Conservation (phyloP, 2,329 filamentous ascomycete species). For the Anthostomella pinea region DNA sequence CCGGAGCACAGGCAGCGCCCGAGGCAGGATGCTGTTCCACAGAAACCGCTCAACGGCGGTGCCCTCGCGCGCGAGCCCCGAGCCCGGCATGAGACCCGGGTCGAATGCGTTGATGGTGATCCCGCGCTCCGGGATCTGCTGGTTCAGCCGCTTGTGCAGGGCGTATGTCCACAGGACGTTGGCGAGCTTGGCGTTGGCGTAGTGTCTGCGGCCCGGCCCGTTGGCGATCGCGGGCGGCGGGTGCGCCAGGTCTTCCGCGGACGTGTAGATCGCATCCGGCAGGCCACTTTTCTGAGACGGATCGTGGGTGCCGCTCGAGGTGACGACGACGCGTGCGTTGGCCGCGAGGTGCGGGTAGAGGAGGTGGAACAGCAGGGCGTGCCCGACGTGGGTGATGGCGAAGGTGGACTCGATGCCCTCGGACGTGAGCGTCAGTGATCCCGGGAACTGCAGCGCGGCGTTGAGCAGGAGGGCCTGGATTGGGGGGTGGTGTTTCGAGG, state of each 20-base stretch:
- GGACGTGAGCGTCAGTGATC: slow-evolving; percentile 29
- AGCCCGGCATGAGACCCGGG: slow-evolving; percentile 48
- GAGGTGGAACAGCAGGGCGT: slow-evolving; percentile 48
- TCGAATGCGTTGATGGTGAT: slow-evolving; percentile 43
- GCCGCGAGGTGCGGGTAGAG: slow-evolving; percentile 38
- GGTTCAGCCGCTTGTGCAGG: slow-evolving; percentile 35
- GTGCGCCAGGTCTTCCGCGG: slow-evolving; percentile 43
- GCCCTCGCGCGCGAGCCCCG: slow-evolving; percentile 38
- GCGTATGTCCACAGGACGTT: slow-evolving; percentile 50
- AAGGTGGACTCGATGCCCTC: slow-evolving; percentile 49
- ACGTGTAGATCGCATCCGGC: slow-evolving; percentile 41
- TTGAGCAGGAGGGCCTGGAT: slow-evolving; percentile 47
- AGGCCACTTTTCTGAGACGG: slow-evolving; percentile 41
- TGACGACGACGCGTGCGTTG: slow-evolving; percentile 43
- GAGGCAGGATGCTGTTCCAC: slow-evolving; percentile 35
- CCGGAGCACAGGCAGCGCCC: slow-evolving; percentile 35
- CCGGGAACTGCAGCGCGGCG: slow-evolving; percentile 44
- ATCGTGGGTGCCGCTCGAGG: slow-evolving; percentile 46
- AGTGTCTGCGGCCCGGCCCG: slow-evolving; percentile 37
- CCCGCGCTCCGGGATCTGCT: slow-evolving; percentile 13
- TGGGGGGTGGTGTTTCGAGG: slow-evolving; percentile 33
- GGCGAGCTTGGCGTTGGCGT: slow-evolving; percentile 43
- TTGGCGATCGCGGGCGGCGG: slow-evolving; percentile 30
- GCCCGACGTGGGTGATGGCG: slow-evolving; percentile 47
- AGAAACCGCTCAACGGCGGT: slow-evolving; percentile 28